phyloP scores from a whole-genome alignment of 495 filamentous ascomycete species.

The Staphylotrichum tortipilum region DNA sequence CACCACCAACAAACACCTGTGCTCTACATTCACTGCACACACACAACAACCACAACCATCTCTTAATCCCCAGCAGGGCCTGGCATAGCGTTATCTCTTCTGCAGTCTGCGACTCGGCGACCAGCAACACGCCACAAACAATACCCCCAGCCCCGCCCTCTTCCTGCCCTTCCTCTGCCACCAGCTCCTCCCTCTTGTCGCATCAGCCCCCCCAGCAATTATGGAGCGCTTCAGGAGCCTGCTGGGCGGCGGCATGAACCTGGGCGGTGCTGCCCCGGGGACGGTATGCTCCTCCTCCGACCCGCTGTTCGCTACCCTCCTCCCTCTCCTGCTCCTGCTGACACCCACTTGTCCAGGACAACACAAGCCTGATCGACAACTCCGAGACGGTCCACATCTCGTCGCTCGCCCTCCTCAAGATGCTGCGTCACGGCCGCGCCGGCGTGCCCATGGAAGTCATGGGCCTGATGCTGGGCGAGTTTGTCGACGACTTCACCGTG shows the following conservation, averaged over 20 bases:
- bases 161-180: too few relatives aligned
- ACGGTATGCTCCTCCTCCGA: constrained; percentile 48
- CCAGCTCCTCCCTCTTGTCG: too few relatives aligned
- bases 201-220: background rate
- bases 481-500: constrained; percentile 98
- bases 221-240: constrained; percentile 88
- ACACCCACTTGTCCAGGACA: constrained; percentile 50
- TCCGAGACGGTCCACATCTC: constrained; percentile 99
- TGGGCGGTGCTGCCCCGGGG: constrained; percentile 57
- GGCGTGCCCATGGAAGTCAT: constrained; percentile 99
- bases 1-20: constrained; percentile 3
- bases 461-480: constrained; percentile 97
- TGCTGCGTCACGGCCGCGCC: constrained; percentile 92
- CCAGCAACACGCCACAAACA: too few relatives aligned
- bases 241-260: constrained; percentile 74
- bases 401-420: constrained; percentile 92
- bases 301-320: background rate
- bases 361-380: constrained; percentile 85
- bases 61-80: too few relatives aligned
- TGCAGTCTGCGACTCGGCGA: too few relatives aligned
- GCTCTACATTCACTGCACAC: too few relatives aligned
- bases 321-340: background rate
- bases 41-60: background rate
- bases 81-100: too few relatives aligned
- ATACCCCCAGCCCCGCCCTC: background rate